Conservation (phyloP, 345 rosid genomes). For the Cardamine chenopodiifolia region DNA sequence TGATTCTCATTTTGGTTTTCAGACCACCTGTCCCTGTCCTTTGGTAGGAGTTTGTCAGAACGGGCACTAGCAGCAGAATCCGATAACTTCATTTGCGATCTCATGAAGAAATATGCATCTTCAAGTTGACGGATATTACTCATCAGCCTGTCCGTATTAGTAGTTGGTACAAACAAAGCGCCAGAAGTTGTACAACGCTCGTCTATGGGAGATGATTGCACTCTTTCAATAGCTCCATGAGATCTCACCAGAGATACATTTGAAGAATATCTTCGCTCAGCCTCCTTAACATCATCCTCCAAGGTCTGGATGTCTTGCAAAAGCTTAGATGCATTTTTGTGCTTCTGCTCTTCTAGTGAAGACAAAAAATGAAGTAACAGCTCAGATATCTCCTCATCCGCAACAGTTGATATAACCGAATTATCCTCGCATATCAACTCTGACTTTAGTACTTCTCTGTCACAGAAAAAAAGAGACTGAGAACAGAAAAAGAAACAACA, state of each 20-base stretch:
- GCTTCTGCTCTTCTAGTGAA: constrained; percentile 60
- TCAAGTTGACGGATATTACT: constrained; percentile 69
- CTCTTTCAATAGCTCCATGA: constrained; percentile 38
- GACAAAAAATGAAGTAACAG: constrained; percentile 66
- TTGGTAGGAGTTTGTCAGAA: constrained; percentile 52
- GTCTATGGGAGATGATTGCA: constrained; percentile 27
- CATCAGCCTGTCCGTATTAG: constrained; percentile 54
- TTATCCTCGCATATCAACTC: constrained; percentile 56
- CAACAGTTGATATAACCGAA: constrained; percentile 38
- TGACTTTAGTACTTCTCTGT: constrained; percentile 85
- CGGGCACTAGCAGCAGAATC: constrained; percentile 42
- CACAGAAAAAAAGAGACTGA: constrained; percentile 29
- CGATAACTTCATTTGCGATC: constrained; percentile 53
- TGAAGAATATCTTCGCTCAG: constrained; percentile 52
- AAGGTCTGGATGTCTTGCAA: constrained; percentile 56
- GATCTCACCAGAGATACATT: constrained; percentile 42
- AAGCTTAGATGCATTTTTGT: constrained; percentile 64
- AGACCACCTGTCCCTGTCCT: constrained; percentile 43
- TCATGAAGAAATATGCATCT: constrained; percentile 76
- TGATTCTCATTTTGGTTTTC: constrained; percentile 44
- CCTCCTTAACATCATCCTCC: constrained; percentile 75
- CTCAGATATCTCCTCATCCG: constrained; percentile 61
- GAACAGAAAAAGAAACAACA: constrained; percentile 24
- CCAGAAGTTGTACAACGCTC: constrained; percentile 39
- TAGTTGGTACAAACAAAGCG: constrained; percentile 44